Evolutionary conservation across 2,329 filamentous ascomycete species (phyloP).

Genomic region (Xylariales sp.): DNA sequence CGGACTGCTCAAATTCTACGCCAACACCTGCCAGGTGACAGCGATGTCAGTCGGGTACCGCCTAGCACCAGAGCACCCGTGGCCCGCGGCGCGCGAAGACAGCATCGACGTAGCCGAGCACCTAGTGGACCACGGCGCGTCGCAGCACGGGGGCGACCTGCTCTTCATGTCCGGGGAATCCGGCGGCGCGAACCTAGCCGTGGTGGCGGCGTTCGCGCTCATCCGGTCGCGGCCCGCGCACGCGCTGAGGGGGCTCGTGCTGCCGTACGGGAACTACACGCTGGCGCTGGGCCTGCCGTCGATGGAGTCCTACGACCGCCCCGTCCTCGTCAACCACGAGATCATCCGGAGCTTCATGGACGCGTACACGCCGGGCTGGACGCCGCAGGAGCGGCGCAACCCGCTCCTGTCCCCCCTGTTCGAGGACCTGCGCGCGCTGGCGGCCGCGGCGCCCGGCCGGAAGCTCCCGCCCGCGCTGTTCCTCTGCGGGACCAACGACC

Average conservation of each 20-base stretch:
- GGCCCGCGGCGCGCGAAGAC: conserved; percentile 65
- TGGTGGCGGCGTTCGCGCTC: conserved; percentile 55
- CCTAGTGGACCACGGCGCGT: conserved; percentile 60
- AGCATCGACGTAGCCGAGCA: conserved; percentile 67
- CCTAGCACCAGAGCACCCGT: conserved; percentile 69
- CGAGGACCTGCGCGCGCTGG: conserved; percentile 54
- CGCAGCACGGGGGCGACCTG: conserved; percentile 42
- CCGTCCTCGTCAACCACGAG: conserved; percentile 57
- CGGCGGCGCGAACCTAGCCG: conserved; percentile 13
- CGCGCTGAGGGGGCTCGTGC: conserved; percentile 60
- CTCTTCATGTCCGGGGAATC: conserved; percentile 31
- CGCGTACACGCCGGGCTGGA: conserved; percentile 51
- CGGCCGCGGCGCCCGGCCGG: conserved; percentile 10
- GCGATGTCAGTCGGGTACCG: conserved; percentile 69
- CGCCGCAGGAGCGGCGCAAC: conserved; percentile 54
- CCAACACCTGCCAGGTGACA: conserved; percentile 59
- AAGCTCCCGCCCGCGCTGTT: conserved; percentile 65
- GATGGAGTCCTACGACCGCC: not conserved
- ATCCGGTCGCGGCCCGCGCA: conserved; percentile 54
- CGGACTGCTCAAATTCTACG: conserved; percentile 60
- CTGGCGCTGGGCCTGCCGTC: conserved; percentile 57
- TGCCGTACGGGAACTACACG: conserved; percentile 66
- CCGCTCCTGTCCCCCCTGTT: conserved; percentile 63
- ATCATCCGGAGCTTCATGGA: conserved; percentile 60
- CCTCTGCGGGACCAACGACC: conserved; percentile 65